phyloP scores from a whole-genome alignment of 257 asterid species.

The Przewalskia tangutica region DNA sequence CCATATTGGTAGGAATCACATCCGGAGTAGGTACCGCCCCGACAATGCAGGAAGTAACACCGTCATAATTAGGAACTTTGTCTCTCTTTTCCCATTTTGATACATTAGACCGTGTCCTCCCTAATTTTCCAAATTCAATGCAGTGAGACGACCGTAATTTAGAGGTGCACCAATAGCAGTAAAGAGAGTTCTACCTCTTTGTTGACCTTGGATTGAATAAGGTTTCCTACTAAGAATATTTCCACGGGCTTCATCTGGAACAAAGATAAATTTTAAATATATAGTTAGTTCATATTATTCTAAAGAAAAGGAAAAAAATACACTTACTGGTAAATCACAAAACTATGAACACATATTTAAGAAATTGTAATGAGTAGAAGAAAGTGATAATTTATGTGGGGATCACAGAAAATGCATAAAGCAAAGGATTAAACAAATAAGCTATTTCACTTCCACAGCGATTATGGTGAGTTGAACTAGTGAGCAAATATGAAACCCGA shows the following conservation, averaged over 20 bases:
- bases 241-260: slow-evolving; percentile 46
- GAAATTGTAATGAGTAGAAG: not conserved
- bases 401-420: not conserved
- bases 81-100: slow-evolving; percentile 70
- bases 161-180: slow-evolving; percentile 2
- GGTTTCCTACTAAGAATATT: slow-evolving; percentile 41
- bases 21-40: slow-evolving; percentile 38
- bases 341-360: not conserved
- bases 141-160: slow-evolving; percentile 8
- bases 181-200: slow-evolving; percentile 40
- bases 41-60: slow-evolving; percentile 41
- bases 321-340: not conserved
- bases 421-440: not conserved
- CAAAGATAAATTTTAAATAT: not conserved
- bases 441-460: not conserved
- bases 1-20: slow-evolving; percentile 16
- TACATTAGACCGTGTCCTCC: slow-evolving; percentile 36
- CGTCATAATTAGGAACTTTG: slow-evolving; percentile 41
- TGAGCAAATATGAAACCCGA: not conserved
- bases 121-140: slow-evolving; percentile 23
- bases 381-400: not conserved
- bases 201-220: slow-evolving; percentile 42
- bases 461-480: not conserved
- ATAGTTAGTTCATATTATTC: not conserved
- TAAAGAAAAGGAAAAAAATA: not conserved